Evolutionary conservation across 805 yeast genomes (phyloP), one percentile per base, ranked within the genome.

Genomic region (Barnettozyma populi): DNA sequence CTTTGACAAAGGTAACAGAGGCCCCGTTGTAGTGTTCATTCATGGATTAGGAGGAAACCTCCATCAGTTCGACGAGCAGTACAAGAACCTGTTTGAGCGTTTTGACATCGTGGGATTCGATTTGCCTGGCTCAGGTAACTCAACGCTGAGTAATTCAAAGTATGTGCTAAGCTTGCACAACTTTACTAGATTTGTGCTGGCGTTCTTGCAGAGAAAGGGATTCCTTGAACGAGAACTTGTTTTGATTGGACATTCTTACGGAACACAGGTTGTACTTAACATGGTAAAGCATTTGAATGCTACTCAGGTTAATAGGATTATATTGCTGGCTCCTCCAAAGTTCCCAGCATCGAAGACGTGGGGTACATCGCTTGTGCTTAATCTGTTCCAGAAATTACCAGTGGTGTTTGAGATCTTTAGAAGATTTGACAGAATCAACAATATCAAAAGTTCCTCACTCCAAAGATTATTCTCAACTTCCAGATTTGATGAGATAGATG

Each of bases 41-140:
- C 97, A 90, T 68, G 98, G 98, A 0, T 65, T 92, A 19, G 98
- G 97, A 1, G 98, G 98, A 2, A 92, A 83, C 56, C 70, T 86
- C 61, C 79, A 88, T 20, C 97, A 90, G 62, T 90, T 90, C 62
- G 94, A 86, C 57, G 81, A 84, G 1, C 57, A 54, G 41, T 67
- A 87, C 35, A 82, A 80, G 24, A 70, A 79, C 44, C 77, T 86
- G 54, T 68, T 84, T 31, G 80, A 78, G 53, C 76, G 81, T 52
- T 76, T 80, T 51, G 83, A 79, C 47, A 75, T 89, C 18, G 59
- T 86, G 36, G 78, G 90, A 0, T 55, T 90, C 14, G 98, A 90
- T 62, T 68, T 90, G 44, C 97, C 97, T 1, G 98, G 97, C 0
- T 88, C 88, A 64, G 98, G 98, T 1, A 37, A 37, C 9, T 52